These are phyloP conservation scores for Trichoderma atrobrunneum DNA, from an alignment of 2,329 filamentous ascomycete species.

Conservation along the genomic window DNA sequence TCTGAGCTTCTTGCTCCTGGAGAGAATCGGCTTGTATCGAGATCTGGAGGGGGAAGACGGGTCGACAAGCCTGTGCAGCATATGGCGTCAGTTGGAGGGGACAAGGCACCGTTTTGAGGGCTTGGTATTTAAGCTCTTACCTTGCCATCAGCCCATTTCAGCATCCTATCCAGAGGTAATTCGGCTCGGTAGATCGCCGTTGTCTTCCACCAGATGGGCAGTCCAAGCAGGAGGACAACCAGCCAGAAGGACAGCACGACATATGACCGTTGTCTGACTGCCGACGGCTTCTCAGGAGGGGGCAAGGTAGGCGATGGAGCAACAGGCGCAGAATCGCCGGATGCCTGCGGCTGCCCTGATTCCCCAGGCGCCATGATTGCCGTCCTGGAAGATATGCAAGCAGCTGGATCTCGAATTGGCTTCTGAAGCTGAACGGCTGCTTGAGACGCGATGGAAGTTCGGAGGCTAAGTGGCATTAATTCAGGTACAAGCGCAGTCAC, in stretches of 20 bases:
- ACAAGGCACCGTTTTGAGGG: background rate
- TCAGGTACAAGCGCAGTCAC: slow-evolving; percentile 14
- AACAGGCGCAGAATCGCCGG: slow-evolving; percentile 25
- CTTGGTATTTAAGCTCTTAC: slow-evolving; percentile 45
- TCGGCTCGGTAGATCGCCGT: slow-evolving; percentile 87
- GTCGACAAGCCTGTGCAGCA: slow-evolving; percentile 68
- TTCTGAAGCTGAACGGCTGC: background rate
- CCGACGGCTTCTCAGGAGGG: slow-evolving; percentile 73
- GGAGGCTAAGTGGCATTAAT: background rate
- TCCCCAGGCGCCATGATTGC: slow-evolving; percentile 19
- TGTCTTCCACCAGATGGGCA: slow-evolving; percentile 95
- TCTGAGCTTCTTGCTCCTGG: slow-evolving; percentile 64
- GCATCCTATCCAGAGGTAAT: slow-evolving; percentile 81
- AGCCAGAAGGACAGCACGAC: slow-evolving; percentile 90
- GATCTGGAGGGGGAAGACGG: slow-evolving; percentile 83
- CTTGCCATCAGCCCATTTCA: slow-evolving; percentile 86
- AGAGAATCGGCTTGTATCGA: slow-evolving; percentile 69
- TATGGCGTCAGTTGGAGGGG: background rate
- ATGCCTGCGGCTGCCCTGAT: slow-evolving; percentile 13
- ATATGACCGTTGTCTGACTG: slow-evolving; percentile 64
- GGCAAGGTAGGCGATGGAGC: slow-evolving; percentile 42
- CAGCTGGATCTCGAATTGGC: background rate
- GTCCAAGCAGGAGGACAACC: slow-evolving; percentile 75
- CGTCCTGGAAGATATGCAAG: slow-evolving; percentile 5
- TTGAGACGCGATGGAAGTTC: background rate